These are phyloP conservation scores for Euptelea pleiosperma DNA, from an alignment of 164 flowering plant genomes.

Conservation along the genomic window DNA sequence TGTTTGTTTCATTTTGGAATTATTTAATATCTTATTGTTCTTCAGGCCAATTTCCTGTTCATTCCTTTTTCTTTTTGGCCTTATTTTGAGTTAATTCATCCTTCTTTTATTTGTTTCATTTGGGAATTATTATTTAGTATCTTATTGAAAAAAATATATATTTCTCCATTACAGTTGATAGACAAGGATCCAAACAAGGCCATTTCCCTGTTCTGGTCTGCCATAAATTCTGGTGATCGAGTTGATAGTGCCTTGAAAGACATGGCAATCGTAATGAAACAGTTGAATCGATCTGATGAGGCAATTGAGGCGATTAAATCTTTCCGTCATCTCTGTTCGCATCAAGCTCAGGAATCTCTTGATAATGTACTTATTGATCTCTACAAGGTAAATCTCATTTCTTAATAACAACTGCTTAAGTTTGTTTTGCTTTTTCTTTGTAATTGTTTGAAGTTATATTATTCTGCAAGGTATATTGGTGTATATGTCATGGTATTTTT, in stretches of 20 bases:
- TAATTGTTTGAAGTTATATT: too few relatives aligned
- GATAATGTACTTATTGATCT: slow-evolving; percentile 85
- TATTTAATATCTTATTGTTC: too few relatives aligned
- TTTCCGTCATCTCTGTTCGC: slow-evolving; percentile 73
- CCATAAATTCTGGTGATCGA: slow-evolving; percentile 79
- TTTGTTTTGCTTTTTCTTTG: too few relatives aligned
- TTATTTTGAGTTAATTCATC: neutral
- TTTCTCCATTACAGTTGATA: slow-evolving; percentile 42
- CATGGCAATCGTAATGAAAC: slow-evolving; percentile 93
- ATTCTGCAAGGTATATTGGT: too few relatives aligned
- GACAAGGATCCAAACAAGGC: slow-evolving; percentile 75
- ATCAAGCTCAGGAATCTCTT: slow-evolving; percentile 73
- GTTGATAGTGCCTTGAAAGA: slow-evolving; percentile 91
- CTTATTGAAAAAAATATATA: neutral
- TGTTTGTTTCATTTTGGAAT: too few relatives aligned
- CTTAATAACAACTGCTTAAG: too few relatives aligned
- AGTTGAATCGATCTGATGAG: slow-evolving; percentile 75
- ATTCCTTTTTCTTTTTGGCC: neutral
- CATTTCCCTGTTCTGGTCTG: slow-evolving; percentile 75
- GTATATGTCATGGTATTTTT: too few relatives aligned
- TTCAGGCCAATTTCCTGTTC: too few relatives aligned
- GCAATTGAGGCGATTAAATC: slow-evolving; percentile 92
- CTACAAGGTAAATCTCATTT: slow-evolving; percentile 55
- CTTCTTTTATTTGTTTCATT: neutral
- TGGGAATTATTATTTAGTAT: neutral